These are phyloP conservation scores for Amanita phalloides DNA, from an alignment of 768 basidiomycete genomes.

Conservation along the genomic window DNA sequence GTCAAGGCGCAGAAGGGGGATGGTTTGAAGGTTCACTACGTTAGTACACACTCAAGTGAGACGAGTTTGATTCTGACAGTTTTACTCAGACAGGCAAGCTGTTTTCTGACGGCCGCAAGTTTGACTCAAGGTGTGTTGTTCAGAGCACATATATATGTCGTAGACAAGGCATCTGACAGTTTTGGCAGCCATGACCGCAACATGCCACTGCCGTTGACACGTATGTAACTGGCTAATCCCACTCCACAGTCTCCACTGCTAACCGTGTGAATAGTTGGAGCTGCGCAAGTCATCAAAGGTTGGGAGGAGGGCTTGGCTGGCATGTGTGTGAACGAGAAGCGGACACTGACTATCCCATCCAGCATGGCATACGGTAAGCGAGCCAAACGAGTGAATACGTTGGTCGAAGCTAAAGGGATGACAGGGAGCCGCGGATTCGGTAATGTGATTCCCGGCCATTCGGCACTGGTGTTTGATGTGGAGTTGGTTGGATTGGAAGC, in stretches of 20 bases:
- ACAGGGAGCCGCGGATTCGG: slow-evolving; percentile 71
- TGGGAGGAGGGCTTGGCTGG: slow-evolving; percentile 79
- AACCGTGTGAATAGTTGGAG: slow-evolving; percentile 41
- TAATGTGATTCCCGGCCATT: slow-evolving; percentile 61
- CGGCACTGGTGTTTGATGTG: slow-evolving; percentile 79
- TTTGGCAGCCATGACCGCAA: slow-evolving; percentile 55
- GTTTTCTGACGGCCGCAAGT: slow-evolving; percentile 66
- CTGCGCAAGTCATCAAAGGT: slow-evolving; percentile 73
- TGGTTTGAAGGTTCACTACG: slow-evolving; percentile 67
- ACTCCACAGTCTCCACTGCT: no score
- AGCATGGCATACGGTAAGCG: slow-evolving; percentile 72
- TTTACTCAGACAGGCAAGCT: slow-evolving; percentile 65
- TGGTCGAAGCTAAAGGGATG: background rate
- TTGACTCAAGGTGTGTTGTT: slow-evolving; percentile 69
- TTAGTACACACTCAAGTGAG: slow-evolving; percentile 18
- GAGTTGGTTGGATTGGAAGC: slow-evolving; percentile 63
- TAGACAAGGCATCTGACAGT: background rate
- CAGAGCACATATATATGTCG: no score
- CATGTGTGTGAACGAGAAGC: slow-evolving; percentile 85
- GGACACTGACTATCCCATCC: slow-evolving; percentile 79
- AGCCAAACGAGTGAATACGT: background rate
- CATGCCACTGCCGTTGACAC: slow-evolving; percentile 65
- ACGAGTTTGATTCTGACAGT: background rate
- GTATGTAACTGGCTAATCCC: slow-evolving; percentile 29
- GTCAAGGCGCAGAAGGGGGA: slow-evolving; percentile 51